A percentile compares a stretch with the other conserved stretches of the same genome.
Conservation (phyloP, 23 red algal genomes). For the Gracilariopsis chorda region DNA sequence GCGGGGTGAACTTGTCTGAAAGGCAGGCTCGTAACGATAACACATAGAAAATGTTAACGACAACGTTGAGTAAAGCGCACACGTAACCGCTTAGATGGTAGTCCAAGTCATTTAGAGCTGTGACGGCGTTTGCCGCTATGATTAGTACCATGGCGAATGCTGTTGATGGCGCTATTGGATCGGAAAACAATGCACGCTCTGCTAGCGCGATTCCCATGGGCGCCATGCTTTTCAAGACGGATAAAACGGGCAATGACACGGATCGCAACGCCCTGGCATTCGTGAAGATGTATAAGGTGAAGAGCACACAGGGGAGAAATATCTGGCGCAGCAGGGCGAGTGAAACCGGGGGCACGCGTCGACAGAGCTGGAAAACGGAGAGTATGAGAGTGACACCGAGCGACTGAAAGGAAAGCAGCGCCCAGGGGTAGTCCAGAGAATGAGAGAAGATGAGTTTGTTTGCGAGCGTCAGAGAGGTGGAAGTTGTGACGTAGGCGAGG, state of each 20-base stretch:
- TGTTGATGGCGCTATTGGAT: slow-evolving; percentile 16
- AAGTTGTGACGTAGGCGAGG: not conserved
- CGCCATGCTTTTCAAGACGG: slow-evolving; percentile 72
- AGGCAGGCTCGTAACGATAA: slow-evolving; percentile 45
- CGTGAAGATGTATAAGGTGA: slow-evolving; percentile 76
- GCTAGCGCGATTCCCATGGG: slow-evolving; percentile 75
- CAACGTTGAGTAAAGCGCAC: slow-evolving; percentile 70
- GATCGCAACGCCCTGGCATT: slow-evolving; percentile 65
- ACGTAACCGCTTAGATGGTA: slow-evolving; percentile 63
- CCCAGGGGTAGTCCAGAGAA: slow-evolving; percentile 66
- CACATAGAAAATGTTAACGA: slow-evolving; percentile 76
- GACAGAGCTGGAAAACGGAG: not conserved
- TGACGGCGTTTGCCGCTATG: slow-evolving; percentile 48
- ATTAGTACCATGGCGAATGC: slow-evolving; percentile 54
- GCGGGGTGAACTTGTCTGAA: slow-evolving; percentile 35
- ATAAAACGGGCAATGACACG: slow-evolving; percentile 64
- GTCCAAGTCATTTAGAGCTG: slow-evolving; percentile 39
- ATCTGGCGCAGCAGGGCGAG: slow-evolving; percentile 36
- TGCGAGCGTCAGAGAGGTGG: slow-evolving; percentile 58
- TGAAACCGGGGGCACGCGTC: not conserved
- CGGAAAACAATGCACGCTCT: slow-evolving; percentile 26
- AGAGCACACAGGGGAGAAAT: slow-evolving; percentile 54
- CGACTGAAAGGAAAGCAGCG: slow-evolving; percentile 46
- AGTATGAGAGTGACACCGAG: not conserved
- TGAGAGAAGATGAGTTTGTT: slow-evolving; percentile 79